A percentile compares a stretch with the other conserved stretches of the same genome.
These are phyloP conservation scores for Erigeron canadensis DNA, from an alignment of 129 eudicot genomes.

Conservation along the genomic window DNA sequence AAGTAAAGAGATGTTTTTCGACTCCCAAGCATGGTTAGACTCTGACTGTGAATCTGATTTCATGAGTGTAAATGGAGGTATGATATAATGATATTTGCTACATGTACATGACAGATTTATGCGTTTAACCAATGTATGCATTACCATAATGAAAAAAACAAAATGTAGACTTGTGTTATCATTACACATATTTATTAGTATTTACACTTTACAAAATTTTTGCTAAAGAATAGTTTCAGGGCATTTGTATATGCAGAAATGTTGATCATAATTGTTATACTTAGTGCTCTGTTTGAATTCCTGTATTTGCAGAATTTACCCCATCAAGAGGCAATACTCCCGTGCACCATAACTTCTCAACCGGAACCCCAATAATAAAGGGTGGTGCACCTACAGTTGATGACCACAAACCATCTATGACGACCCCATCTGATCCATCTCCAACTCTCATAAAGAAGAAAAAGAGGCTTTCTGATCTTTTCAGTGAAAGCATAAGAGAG, in stretches of 20 bases:
- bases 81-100: conserved; percentile 24
- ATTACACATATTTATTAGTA: neutral
- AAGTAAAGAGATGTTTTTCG: conserved; percentile 68
- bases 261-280: neutral
- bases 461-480: conserved; percentile 26
- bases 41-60: conserved; percentile 69
- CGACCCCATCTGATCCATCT: conserved; percentile 6
- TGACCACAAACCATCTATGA: conserved; percentile 22
- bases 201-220: neutral
- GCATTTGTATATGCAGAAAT: neutral
- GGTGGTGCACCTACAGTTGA: conserved; percentile 16
- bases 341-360: conserved; percentile 41
- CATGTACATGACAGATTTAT: neutral
- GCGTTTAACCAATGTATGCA: neutral
- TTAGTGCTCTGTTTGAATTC: neutral
- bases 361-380: conserved; percentile 24
- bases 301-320: conserved; percentile 46
- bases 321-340: conserved; percentile 73
- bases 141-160: neutral
- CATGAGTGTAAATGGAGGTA: conserved; percentile 68
- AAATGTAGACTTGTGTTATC: neutral
- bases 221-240: neutral
- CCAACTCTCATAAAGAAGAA: conserved; percentile 37
- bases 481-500: conserved; percentile 43
- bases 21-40: conserved; percentile 77